Percentiles rank a stretch among this genome's conserved stretches.
These are phyloP conservation scores for Xerocomellus intermedius DNA, from an alignment of 768 basidiomycete species.

Conservation along the genomic window DNA sequence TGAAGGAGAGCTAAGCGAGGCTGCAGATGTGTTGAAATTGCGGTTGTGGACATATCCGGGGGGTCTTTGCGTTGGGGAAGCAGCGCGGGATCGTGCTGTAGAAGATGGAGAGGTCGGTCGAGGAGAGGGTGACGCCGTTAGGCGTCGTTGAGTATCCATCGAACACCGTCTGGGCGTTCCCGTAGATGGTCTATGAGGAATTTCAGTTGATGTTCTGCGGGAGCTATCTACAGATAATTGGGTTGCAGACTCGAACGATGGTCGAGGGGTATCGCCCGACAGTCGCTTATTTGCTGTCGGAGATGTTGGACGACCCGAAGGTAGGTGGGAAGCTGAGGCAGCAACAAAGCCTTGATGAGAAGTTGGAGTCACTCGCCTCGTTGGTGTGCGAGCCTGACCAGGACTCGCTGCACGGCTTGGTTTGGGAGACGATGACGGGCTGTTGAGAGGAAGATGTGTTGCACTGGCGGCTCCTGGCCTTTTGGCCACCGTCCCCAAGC, in stretches of 20 bases:
- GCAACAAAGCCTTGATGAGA: conserved; percentile 44
- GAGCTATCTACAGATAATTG: conserved; percentile 31
- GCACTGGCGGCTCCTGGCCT: conserved; percentile 38
- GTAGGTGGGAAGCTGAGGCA: conserved; percentile 50
- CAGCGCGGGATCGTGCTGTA: conserved; percentile 41
- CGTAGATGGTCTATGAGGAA: conserved; percentile 33
- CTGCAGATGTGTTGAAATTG: conserved; percentile 57
- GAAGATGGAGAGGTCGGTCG: conserved; percentile 46
- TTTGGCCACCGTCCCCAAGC: conserved; percentile 35
- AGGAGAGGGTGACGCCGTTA: conserved; percentile 30
- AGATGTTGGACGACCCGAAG: conserved; percentile 35
- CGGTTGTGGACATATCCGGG: conserved; percentile 50
- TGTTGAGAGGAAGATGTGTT: conserved; percentile 41
- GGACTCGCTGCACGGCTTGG: conserved; percentile 41
- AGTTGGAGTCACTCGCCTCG: conserved; percentile 40
- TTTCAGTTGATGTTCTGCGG: conserved; percentile 40
- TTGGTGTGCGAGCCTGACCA: conserved; percentile 42
- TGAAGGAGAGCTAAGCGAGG: conserved; percentile 47
- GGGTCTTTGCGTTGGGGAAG: conserved; percentile 45
- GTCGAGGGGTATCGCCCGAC: conserved; percentile 24
- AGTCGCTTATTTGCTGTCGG: conserved; percentile 30
- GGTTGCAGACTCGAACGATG: conserved; percentile 7
- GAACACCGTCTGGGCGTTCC: conserved; percentile 18
- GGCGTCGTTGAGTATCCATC: conserved; percentile 28
- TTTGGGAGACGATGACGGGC: conserved; percentile 39